Conservation (phyloP, 1,139 yeast genomes). For the Geotrichum siamense region DNA sequence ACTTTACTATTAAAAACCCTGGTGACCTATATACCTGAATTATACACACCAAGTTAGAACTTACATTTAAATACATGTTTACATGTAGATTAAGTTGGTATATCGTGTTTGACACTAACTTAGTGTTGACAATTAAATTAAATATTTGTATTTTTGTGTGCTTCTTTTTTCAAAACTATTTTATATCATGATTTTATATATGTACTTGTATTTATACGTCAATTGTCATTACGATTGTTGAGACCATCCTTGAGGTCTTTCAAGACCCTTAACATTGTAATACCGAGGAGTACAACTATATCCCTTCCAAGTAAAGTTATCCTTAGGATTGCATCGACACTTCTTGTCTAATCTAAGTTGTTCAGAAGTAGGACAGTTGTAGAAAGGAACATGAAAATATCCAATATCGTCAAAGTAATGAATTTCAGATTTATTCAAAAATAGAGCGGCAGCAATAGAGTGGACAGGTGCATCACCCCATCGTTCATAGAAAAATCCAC, state of each 20-base stretch:
- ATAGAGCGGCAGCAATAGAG: conserved; percentile 67
- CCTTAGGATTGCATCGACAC: conserved; percentile 47
- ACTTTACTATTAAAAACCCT: too few relatives aligned
- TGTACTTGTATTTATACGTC: too few relatives aligned
- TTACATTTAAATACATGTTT: too few relatives aligned
- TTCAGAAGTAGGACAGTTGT: conserved; percentile 55
- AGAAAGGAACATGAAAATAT: conserved; percentile 75
- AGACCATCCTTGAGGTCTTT: conserved; percentile 18
- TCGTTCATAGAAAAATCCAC: conserved; percentile 88
- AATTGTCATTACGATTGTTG: conserved; percentile 14
- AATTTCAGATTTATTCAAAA: conserved; percentile 55
- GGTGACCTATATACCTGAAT: too few relatives aligned
- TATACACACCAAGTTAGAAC: too few relatives aligned
- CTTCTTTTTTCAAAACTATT: too few relatives aligned
- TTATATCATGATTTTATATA: too few relatives aligned
- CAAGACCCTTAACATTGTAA: conserved; percentile 46
- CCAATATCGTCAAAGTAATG: conserved; percentile 82
- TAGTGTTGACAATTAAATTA: too few relatives aligned
- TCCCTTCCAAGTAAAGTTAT: conserved; percentile 81
- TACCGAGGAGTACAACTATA: conserved; percentile 78
- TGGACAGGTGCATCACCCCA: conserved; percentile 98
- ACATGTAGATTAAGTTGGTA: too few relatives aligned
- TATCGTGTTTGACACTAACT: too few relatives aligned
- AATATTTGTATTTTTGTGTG: too few relatives aligned
- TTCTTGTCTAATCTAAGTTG: conserved; percentile 39